phyloP scores from a whole-genome alignment of 495 filamentous ascomycete genomes.

The Symbiotaphrina buchneri region DNA sequence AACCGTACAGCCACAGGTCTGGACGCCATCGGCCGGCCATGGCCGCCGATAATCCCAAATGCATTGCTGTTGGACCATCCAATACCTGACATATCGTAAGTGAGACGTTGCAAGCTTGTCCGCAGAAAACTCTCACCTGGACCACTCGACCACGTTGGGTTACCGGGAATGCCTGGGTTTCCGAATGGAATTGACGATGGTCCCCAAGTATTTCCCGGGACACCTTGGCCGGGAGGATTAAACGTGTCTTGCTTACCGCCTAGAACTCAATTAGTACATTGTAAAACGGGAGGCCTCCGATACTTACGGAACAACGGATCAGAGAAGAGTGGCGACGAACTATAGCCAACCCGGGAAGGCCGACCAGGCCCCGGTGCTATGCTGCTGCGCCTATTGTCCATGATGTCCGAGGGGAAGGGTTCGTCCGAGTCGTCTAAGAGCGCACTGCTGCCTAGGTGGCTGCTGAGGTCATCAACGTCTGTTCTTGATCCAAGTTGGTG shows the following conservation, averaged over 20 bases:
- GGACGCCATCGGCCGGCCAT: constrained; percentile 21
- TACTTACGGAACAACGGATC: constrained; percentile 24
- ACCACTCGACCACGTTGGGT: constrained; percentile 7
- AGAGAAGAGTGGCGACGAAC: constrained; percentile 23
- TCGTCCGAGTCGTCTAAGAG: constrained; percentile 65
- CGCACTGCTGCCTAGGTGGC: constrained; percentile 81
- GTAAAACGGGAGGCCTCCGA: no score
- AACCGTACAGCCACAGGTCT: constrained; percentile 33
- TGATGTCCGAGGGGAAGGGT: constrained; percentile 18
- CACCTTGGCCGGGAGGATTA: no score
- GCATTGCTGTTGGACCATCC: constrained; percentile 26
- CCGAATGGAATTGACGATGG: constrained; percentile 19
- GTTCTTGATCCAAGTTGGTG: constrained; percentile 15
- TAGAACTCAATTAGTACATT: no score
- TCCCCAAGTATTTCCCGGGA: constrained; percentile 19
- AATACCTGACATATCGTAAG: no score
- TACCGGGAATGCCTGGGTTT: constrained; percentile 15
- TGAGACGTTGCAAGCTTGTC: no score
- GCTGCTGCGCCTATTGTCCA: constrained; percentile 8
- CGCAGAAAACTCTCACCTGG: constrained; percentile 2
- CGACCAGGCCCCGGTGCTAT: constrained; percentile 13
- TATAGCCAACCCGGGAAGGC: constrained; percentile 10
- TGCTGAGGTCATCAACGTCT: constrained; percentile 51
- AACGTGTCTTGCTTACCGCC: no score
- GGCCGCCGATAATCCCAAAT: constrained; percentile 20